Percentiles rank a stretch among this genome's conserved stretches.
Evolutionary conservation across 169 alveolate genomes (phyloP).

Genomic region (Miamiensis avidus): DNA sequence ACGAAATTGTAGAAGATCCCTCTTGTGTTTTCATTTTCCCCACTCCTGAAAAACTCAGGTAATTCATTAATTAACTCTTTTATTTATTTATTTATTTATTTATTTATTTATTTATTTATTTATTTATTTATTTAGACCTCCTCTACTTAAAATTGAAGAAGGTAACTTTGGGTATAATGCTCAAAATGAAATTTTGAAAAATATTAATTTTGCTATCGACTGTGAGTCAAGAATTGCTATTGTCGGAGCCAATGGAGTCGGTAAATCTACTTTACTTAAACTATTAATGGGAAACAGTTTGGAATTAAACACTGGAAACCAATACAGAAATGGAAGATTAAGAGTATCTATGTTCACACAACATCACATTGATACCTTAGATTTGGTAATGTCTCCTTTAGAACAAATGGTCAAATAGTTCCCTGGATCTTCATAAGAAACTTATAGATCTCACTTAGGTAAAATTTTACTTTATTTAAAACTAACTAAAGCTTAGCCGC

Average conservation of each 20-base stretch:
- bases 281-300: slow-evolving; percentile 90
- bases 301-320: slow-evolving; percentile 88
- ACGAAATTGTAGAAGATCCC: slow-evolving; percentile 95
- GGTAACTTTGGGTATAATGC: slow-evolving; percentile 33
- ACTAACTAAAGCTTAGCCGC: too few species aligned
- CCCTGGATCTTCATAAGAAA: slow-evolving; percentile 41
- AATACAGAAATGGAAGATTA: slow-evolving; percentile 91
- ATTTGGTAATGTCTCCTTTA: slow-evolving; percentile 94
- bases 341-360: slow-evolving; percentile 95
- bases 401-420: slow-evolving; percentile 81
- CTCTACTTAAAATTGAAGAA: slow-evolving; percentile 76
- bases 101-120: too few species aligned
- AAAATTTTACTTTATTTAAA: too few species aligned
- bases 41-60: slow-evolving; percentile 57
- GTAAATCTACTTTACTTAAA: slow-evolving; percentile 95
- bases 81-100: too few species aligned
- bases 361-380: slow-evolving; percentile 95
- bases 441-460: slow-evolving; percentile 85
- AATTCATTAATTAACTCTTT: too few species aligned
- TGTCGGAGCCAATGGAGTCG: slow-evolving; percentile 99
- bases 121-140: slow-evolving; percentile 46
- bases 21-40: slow-evolving; percentile 92
- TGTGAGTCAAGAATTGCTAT: slow-evolving; percentile 92
- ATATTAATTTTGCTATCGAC: slow-evolving; percentile 42
- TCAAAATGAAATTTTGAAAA: slow-evolving; percentile 27